Evolutionary conservation across 768 basidiomycete genomes (phyloP).

Genomic region (Suillus weaverae): DNA sequence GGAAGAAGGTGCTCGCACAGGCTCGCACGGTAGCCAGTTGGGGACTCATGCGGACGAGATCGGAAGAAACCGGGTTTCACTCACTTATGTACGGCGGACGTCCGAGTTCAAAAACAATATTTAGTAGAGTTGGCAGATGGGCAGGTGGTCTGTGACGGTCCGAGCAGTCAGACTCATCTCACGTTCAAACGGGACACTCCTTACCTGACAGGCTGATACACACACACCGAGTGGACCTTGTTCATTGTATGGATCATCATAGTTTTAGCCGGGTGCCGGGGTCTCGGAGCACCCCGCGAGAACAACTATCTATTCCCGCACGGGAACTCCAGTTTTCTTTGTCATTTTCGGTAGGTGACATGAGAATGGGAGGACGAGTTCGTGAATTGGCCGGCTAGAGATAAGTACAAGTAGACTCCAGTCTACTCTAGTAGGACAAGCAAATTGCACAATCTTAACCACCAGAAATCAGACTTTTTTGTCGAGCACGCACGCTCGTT

Average conservation of each 20-base stretch:
- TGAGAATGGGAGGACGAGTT: background rate
- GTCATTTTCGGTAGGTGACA: background rate
- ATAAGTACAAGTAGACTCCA: background rate
- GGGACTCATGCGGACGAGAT: background rate
- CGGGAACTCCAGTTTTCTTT: background rate
- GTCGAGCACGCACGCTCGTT: background rate
- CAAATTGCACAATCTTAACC: background rate
- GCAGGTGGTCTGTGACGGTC: background rate
- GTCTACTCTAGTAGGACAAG: background rate
- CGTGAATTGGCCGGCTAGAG: background rate
- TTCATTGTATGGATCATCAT: background rate
- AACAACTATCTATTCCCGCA: background rate
- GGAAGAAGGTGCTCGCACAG: background rate
- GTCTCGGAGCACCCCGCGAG: constrained; percentile 1
- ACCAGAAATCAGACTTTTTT: background rate
- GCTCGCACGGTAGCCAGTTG: background rate
- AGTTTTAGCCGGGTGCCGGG: background rate
- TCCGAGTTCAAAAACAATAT: background rate
- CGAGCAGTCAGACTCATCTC: background rate
- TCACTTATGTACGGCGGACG: background rate
- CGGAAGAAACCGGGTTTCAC: background rate
- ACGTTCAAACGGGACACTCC: background rate
- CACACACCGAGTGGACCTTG: background rate
- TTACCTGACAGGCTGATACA: background rate
- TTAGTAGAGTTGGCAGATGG: background rate